Conservation (phyloP, 1,284 basidiomycete species). For the Singerocomus inundabilis region DNA sequence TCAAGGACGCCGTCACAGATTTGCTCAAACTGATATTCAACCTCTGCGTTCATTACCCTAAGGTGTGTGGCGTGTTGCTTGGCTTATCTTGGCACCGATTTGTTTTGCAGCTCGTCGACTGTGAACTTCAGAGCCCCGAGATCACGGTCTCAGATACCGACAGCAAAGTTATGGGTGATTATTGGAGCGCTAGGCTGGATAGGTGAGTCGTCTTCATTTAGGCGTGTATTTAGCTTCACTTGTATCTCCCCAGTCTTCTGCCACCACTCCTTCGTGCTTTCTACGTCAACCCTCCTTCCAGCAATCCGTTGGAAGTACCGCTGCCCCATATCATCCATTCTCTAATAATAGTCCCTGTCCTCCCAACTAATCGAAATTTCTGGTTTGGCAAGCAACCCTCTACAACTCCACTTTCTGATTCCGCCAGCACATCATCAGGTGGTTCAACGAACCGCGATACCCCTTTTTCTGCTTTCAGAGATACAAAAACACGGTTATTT, state of each 20-base stretch:
- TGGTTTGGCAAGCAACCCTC: constrained; percentile 42
- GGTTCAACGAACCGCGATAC: constrained; percentile 15
- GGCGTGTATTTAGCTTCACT: constrained; percentile 2
- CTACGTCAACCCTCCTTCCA: constrained; percentile 54
- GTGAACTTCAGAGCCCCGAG: constrained; percentile 42
- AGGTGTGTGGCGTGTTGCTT: constrained; percentile 34
- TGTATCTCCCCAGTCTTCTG: constrained; percentile 41
- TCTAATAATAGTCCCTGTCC: constrained; percentile 69
- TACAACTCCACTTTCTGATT: constrained; percentile 13
- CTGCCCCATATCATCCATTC: constrained; percentile 74
- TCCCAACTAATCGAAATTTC: constrained; percentile 47
- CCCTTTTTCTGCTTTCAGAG: constrained; percentile 24
- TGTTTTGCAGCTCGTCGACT: constrained; percentile 42
- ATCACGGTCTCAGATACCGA: constrained; percentile 23
- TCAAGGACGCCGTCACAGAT: constrained; percentile 73
- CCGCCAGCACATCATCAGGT: constrained; percentile 23
- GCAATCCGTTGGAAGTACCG: constrained; percentile 61
- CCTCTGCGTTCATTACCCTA: constrained; percentile 67
- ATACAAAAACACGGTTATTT: constrained; percentile 48
- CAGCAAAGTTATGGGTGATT: constrained; percentile 53
- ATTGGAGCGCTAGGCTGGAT: constrained; percentile 68
- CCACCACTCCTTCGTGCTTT: constrained; percentile 62
- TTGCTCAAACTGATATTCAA: constrained; percentile 78
- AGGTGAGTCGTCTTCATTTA: constrained; percentile 42
- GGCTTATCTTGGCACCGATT: neutral